Evolutionary conservation across 2,329 filamentous ascomycete genomes (phyloP), one percentile per base, ranked within the genome.

Genomic region (Aspergillus novofumigatus): DNA sequence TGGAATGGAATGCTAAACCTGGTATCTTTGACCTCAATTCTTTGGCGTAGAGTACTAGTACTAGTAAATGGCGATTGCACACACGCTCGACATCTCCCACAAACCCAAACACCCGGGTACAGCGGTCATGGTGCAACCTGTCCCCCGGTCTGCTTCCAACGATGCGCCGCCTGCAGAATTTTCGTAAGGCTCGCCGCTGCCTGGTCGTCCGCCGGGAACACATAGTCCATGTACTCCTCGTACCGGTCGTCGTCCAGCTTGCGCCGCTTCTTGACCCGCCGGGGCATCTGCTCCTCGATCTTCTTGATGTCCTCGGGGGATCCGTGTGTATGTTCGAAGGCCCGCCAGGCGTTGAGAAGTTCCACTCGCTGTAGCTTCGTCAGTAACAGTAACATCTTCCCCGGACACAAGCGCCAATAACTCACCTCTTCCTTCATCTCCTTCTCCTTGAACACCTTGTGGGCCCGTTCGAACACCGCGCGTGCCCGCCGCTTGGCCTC

Each of bases 171-270:
- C 60, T 90, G 87, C 77, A 97, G 78, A 72, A 97, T 80, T 72
- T 89, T 91, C 52, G 90, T 90, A 74, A 97, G 78, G 67, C 90
- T 92, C 64, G 89, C 89, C 55, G 89, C 88, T 71, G 91, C 88
- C 77, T 91, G 86, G 73, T 97, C 92, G 78, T 97, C 94, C 4
- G 91, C 92, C 0, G 94, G 94, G 85, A 99, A 99, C 35, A 99
- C 85, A 68, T 96, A 97, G 74, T 97, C 94, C 77, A 94, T 85
- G 75, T 96, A 97, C 78, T 99, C 94, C 81, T 99, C 92, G 79
- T 91, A 97, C 41, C 86, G 87, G 72, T 94, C 92, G 75, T 97
- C 93, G 71, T 96, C 92, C 73, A 96, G 76, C 83, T 87, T 91
- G 74, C 94, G 88, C 69, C 91, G 83, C 82, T 94, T 93, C 86